Conservation (phyloP, 768 basidiomycete species). For the Macrocybe gigantea region DNA sequence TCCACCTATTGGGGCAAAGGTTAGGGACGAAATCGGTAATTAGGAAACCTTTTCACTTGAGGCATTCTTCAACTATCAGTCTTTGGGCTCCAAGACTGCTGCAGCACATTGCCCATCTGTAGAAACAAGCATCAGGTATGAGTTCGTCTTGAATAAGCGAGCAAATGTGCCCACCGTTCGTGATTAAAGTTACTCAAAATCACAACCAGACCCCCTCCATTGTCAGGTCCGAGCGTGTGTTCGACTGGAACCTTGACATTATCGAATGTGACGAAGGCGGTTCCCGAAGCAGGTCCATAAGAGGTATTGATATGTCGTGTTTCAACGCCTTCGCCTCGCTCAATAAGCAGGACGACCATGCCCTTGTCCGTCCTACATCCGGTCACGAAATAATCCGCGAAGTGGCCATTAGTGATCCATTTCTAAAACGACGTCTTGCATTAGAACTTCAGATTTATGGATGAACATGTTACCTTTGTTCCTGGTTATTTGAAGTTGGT, state of each 20-base stretch:
- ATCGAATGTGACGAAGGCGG: slow-evolving; percentile 21
- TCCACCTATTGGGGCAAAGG: slow-evolving; percentile 44
- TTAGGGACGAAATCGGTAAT: not conserved
- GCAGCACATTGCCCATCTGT: slow-evolving; percentile 63
- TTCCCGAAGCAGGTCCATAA: slow-evolving; percentile 52
- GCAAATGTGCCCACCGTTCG: slow-evolving; percentile 59
- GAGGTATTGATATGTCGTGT: slow-evolving; percentile 20
- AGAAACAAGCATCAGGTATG: slow-evolving; percentile 12
- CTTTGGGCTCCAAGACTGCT: slow-evolving; percentile 51
- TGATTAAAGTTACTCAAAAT: slow-evolving; percentile 76
- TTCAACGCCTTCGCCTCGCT: slow-evolving; percentile 15
- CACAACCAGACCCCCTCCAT: slow-evolving; percentile 39
- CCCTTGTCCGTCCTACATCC: slow-evolving; percentile 48
- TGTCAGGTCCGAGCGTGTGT: slow-evolving; percentile 52
- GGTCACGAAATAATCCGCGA: slow-evolving; percentile 66
- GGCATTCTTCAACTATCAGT: slow-evolving; percentile 64
- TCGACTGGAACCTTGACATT: slow-evolving; percentile 38
- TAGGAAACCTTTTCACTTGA: slow-evolving; percentile 41
- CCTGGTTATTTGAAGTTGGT: slow-evolving; percentile 23
- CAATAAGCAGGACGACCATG: slow-evolving; percentile 11
- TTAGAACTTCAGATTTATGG: not conserved
- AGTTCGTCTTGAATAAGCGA: not conserved
- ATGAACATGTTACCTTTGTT: slow-evolving; percentile 32
- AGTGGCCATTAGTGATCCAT: slow-evolving; percentile 47
- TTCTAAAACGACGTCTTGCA: slow-evolving; percentile 9